Conservation (phyloP, 495 filamentous ascomycete genomes). For the Hypoxylon crocopeplum region DNA sequence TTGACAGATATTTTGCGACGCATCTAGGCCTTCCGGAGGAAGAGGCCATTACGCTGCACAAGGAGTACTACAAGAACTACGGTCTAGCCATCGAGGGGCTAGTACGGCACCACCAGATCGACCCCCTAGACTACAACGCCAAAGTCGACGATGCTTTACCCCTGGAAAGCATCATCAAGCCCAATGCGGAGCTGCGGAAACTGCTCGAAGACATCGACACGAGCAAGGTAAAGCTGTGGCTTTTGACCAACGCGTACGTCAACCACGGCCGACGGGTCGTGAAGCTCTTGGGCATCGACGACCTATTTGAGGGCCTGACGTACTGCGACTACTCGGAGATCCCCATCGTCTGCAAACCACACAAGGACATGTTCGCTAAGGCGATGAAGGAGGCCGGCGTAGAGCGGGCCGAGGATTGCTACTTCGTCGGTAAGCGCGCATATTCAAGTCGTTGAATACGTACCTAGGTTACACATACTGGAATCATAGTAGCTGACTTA, state of each 20-base stretch:
- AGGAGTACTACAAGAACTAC: constrained; percentile 93
- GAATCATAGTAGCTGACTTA: constrained; percentile 17
- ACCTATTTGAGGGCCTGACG: constrained; percentile 90
- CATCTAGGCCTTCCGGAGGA: constrained; percentile 74
- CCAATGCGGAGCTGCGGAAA: constrained; percentile 73
- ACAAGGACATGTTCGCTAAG: constrained; percentile 81
- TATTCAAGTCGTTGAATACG: background rate
- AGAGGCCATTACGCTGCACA: constrained; percentile 82
- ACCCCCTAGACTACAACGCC: constrained; percentile 91
- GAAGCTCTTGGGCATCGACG: constrained; percentile 78
- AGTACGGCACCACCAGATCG: constrained; percentile 92
- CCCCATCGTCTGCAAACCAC: constrained; percentile 84
- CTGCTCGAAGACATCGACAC: constrained; percentile 81
- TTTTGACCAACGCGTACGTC: constrained; percentile 95
- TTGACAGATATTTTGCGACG: constrained; percentile 81
- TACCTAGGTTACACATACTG: background rate
- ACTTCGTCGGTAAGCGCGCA: constrained; percentile 76
- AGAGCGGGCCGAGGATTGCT: constrained; percentile 67
- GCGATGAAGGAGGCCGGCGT: constrained; percentile 72
- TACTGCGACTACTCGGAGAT: constrained; percentile 82
- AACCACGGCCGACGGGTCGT: constrained; percentile 87
- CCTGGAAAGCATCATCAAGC: constrained; percentile 80
- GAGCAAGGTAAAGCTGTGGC: constrained; percentile 83
- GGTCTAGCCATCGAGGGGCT: constrained; percentile 96
- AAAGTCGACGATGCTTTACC: constrained; percentile 96